Evolutionary conservation across 106 monocot species (phyloP).

Genomic region (Posidonia australis): DNA sequence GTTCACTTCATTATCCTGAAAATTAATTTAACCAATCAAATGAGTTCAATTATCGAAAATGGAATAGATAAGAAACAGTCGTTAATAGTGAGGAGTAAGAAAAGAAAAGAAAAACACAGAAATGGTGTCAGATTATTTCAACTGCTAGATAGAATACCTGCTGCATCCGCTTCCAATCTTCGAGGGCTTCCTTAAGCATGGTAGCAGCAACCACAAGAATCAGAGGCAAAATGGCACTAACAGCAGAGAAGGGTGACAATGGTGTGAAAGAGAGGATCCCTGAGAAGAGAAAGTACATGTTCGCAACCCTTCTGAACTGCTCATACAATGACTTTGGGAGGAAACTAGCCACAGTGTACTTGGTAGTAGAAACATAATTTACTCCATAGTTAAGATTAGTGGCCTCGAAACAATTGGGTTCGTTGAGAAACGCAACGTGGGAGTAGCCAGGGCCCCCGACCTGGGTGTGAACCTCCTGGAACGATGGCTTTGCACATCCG

Average conservation of each 20-base stretch:
- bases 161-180: slow-evolving; percentile 68
- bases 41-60: background rate
- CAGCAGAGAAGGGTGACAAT: slow-evolving; percentile 48
- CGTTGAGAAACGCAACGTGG: slow-evolving; percentile 49
- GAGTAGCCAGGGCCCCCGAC: slow-evolving; percentile 68
- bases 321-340: slow-evolving; percentile 79
- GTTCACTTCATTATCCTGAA: slow-evolving; percentile 77
- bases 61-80: background rate
- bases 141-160: slow-evolving; percentile 32
- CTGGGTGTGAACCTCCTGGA: slow-evolving; percentile 38
- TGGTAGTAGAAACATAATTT: slow-evolving; percentile 73
- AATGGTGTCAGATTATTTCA: background rate
- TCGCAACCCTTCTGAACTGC: slow-evolving; percentile 93
- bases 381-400: slow-evolving; percentile 23
- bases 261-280: slow-evolving; percentile 62
- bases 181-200: slow-evolving; percentile 83
- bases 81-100: background rate
- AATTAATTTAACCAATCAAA: background rate
- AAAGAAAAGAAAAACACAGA: background rate
- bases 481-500: background rate
- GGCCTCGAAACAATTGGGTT: slow-evolving; percentile 37
- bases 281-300: slow-evolving; percentile 66
- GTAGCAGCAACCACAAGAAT: slow-evolving; percentile 69
- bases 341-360: slow-evolving; percentile 59
- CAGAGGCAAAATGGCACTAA: slow-evolving; percentile 56